Evolutionary conservation across 768 basidiomycete genomes (phyloP).

Genomic region (Suillus alpinus): DNA sequence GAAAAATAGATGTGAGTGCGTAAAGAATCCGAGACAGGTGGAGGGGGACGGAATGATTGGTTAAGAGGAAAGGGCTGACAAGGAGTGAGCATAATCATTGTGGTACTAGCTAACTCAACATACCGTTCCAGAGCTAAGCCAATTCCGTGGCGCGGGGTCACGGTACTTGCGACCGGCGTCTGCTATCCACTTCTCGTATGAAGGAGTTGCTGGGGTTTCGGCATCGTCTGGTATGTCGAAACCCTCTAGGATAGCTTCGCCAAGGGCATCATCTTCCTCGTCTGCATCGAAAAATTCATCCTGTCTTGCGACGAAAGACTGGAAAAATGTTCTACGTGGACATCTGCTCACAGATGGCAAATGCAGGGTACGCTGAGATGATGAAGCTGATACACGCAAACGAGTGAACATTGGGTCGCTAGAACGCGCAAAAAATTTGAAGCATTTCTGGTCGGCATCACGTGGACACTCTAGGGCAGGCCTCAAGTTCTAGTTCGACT

Average conservation of each 20-base stretch:
- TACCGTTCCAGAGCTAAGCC: conserved; percentile 60
- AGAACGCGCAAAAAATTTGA: conserved; percentile 15
- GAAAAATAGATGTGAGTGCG: conserved; percentile 56
- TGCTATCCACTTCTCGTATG: conserved; percentile 13
- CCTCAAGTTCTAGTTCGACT: not conserved
- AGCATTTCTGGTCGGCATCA: conserved; percentile 6
- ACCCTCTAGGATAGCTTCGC: conserved; percentile 16
- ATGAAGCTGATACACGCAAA: conserved; percentile 15
- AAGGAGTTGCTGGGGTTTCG: conserved; percentile 10
- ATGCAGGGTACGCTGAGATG: conserved; percentile 3
- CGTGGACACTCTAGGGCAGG: not conserved
- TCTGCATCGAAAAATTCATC: not conserved
- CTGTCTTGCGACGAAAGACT: conserved; percentile 11
- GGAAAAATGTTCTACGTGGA: conserved; percentile 18
- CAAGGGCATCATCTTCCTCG: conserved; percentile 13
- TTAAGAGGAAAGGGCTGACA: conserved; percentile 84
- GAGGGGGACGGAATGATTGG: conserved; percentile 75
- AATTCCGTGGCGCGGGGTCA: conserved; percentile 47
- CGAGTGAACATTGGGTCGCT: conserved; percentile 20
- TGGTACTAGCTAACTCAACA: conserved; percentile 30
- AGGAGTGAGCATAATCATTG: not conserved
- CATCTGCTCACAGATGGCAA: conserved; percentile 9
- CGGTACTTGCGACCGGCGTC: conserved; percentile 20
- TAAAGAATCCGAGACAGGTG: conserved; percentile 65
- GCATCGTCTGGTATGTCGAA: conserved; percentile 10